These are phyloP conservation scores for Arachis hypogaea DNA, from an alignment of 306 rosid species.

Conservation along the genomic window DNA sequence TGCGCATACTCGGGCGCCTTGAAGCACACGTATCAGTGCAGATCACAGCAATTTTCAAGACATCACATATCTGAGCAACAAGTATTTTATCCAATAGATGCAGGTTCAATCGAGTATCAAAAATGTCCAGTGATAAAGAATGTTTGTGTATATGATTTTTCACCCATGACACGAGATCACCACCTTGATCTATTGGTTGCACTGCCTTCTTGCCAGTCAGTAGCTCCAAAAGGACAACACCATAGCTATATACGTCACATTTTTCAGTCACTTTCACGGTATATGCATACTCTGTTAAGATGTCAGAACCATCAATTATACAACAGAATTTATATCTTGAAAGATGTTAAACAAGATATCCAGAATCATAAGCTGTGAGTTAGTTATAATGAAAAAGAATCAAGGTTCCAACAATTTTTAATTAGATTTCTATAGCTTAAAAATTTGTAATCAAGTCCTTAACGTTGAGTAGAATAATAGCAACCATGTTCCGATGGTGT, in stretches of 20 bases:
- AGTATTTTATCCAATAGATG: constrained; percentile 50
- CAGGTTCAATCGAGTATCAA: constrained; percentile 56
- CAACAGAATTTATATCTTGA: neutral
- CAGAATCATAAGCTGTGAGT: too few species aligned
- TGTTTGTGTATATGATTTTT: constrained; percentile 53
- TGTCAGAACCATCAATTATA: neutral
- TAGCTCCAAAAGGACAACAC: constrained; percentile 75
- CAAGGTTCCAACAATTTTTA: too few species aligned
- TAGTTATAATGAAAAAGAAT: too few species aligned
- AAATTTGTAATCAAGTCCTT: too few species aligned
- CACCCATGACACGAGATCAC: constrained; percentile 74
- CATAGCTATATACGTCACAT: constrained; percentile 80
- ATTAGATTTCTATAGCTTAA: too few species aligned
- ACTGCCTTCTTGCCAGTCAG: constrained; percentile 72
- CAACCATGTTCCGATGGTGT: too few species aligned
- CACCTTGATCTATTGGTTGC: constrained; percentile 70
- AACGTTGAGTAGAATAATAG: too few species aligned
- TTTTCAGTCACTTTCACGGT: constrained; percentile 77
- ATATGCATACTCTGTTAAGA: constrained; percentile 69
- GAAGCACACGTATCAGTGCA: constrained; percentile 57
- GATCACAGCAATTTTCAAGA: constrained; percentile 64
- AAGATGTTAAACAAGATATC: neutral
- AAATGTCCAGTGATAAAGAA: constrained; percentile 57
- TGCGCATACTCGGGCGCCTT: constrained; percentile 64
- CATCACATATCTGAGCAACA: constrained; percentile 58